Conservation (phyloP, 495 filamentous ascomycete species). For the Penicillium roqueforti region DNA sequence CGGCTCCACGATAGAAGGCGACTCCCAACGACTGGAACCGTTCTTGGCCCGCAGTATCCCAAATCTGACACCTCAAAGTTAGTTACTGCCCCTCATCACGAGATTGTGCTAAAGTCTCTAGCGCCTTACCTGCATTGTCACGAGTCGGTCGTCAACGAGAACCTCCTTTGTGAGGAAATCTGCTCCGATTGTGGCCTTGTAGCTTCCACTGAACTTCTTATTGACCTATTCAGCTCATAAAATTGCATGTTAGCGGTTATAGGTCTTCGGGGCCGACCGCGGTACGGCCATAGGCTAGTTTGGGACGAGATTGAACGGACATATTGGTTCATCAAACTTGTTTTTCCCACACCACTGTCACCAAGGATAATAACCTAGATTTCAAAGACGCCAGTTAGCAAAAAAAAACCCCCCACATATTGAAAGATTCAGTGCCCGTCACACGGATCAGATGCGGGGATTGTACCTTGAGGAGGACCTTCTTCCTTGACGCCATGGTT, state of each 20-base stretch:
- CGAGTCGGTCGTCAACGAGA: conserved; percentile 90
- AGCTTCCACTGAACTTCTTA: conserved; percentile 99
- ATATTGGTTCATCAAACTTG: conserved; percentile 99
- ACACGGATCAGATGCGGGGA: conserved; percentile 27
- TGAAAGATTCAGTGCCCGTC: not conserved
- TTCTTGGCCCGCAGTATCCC: conserved; percentile 98
- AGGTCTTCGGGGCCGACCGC: conserved; percentile 4
- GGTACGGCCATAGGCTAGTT: conserved; percentile 2
- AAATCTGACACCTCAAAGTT: conserved; percentile 59
- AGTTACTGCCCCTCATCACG: conserved; percentile 5
- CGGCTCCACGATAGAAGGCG: conserved; percentile 95
- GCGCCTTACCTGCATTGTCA: conserved; percentile 89
- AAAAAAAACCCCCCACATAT: not conserved
- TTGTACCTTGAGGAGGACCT: conserved; percentile 89
- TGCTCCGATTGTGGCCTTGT: conserved; percentile 98
- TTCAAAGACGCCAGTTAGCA: conserved; percentile 7
- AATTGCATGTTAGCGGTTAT: conserved; percentile 20
- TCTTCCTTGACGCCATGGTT: conserved; percentile 88
- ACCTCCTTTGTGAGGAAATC: conserved; percentile 99
- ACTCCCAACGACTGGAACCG: conserved; percentile 97
- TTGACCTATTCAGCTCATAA: conserved; percentile 67
- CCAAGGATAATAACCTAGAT: conserved; percentile 92
- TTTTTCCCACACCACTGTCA: conserved; percentile 98
- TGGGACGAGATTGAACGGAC: conserved; percentile 51
- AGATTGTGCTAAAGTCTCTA: not conserved